phyloP scores from a whole-genome alignment of 129 eudicot species.

The Pittosporum tobira region DNA sequence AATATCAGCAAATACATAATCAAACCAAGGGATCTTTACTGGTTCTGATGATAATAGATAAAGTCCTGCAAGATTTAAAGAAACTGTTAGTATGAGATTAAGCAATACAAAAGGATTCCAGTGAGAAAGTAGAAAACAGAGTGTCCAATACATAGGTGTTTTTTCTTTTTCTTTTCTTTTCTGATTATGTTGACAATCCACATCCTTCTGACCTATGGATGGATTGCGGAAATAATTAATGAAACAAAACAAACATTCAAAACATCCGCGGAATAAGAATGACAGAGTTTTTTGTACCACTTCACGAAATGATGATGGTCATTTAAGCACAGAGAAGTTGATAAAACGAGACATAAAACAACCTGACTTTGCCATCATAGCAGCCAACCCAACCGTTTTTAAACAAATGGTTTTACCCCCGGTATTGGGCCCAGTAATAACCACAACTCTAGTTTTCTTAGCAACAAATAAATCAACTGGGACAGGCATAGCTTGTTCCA shows the following conservation, averaged over 20 bases:
- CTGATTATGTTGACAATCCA: too few species aligned
- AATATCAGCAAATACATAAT: slow-evolving; percentile 86
- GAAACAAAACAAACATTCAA: too few species aligned
- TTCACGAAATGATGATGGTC: not conserved
- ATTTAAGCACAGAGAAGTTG: slow-evolving; percentile 6
- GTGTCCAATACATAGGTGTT: not conserved
- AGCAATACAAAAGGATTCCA: not conserved
- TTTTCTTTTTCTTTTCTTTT: too few species aligned
- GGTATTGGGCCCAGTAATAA: slow-evolving; percentile 98
- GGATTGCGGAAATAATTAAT: too few species aligned
- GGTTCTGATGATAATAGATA: slow-evolving; percentile 79
- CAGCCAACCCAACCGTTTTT: slow-evolving; percentile 93
- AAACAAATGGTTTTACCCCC: slow-evolving; percentile 95
- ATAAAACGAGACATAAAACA: not conserved
- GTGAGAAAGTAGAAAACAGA: not conserved
- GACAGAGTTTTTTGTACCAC: too few species aligned
- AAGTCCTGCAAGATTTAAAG: slow-evolving; percentile 43
- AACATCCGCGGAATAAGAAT: too few species aligned
- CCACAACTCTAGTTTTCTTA: slow-evolving; percentile 58
- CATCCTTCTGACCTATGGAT: too few species aligned
- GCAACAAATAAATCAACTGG: slow-evolving; percentile 64
- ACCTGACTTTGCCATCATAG: slow-evolving; percentile 98
- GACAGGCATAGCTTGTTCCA: slow-evolving; percentile 63
- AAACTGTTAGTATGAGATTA: not conserved
- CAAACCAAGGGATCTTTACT: slow-evolving; percentile 86